Percentiles rank a stretch among this genome's conserved stretches.
These are phyloP conservation scores for Trichomonas vaginalis DNA, from an alignment of 208 protist species.

Conservation along the genomic window DNA sequence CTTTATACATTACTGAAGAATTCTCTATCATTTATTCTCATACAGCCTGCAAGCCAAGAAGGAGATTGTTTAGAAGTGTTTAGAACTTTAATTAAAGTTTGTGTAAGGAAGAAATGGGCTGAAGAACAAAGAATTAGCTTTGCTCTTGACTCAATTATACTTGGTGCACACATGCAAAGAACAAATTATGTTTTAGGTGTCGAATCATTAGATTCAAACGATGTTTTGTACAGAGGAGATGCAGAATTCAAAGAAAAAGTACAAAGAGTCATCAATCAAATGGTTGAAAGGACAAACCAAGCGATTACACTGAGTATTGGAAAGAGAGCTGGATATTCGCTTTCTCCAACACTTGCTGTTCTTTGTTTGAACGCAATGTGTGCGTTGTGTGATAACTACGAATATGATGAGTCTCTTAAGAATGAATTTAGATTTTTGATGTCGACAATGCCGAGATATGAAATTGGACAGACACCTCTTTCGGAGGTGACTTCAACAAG, in stretches of 20 bases:
- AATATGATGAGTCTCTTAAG: neutral
- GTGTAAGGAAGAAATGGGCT: neutral
- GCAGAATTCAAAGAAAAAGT: neutral
- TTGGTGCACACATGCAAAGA: neutral
- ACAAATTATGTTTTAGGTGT: neutral
- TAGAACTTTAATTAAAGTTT: neutral
- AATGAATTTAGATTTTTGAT: neutral
- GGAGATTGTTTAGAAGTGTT: neutral
- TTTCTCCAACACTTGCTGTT: neutral
- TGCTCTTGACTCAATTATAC: neutral
- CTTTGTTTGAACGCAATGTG: neutral
- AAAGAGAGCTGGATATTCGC: neutral
- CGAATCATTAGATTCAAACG: neutral
- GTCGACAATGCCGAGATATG: neutral
- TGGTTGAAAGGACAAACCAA: neutral
- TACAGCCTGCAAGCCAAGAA: neutral
- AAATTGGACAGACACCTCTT: neutral
- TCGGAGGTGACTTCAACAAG: neutral
- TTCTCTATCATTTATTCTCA: neutral
- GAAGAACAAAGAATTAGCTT: neutral
- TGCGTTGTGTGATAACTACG: neutral
- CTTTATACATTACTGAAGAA: neutral
- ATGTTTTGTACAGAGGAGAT: neutral
- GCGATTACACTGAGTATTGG: neutral
- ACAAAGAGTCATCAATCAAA: neutral